Conservation (phyloP, 78 protist genomes). For the Dictyostelium purpureum region DNA sequence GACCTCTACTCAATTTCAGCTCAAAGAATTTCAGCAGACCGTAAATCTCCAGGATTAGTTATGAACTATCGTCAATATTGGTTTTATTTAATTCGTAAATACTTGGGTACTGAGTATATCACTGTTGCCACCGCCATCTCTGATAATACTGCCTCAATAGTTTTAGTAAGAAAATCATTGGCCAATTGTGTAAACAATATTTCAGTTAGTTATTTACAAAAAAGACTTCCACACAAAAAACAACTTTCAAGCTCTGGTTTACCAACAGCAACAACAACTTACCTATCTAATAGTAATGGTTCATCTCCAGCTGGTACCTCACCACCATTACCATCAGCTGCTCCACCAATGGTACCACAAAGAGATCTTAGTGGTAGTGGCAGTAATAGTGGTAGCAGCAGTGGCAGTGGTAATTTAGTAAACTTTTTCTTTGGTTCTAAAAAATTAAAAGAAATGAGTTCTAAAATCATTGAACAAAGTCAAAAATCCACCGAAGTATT, state of each 20-base stretch:
- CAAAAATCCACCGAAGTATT: slow-evolving; percentile 22
- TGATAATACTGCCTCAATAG: slow-evolving; percentile 56
- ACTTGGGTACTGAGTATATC: slow-evolving; percentile 26
- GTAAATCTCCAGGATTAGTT: slow-evolving; percentile 55
- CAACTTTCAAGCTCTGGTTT: neutral
- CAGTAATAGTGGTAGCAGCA: neutral
- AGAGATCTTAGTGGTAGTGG: neutral
- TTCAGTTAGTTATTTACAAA: slow-evolving; percentile 15
- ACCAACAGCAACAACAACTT: neutral
- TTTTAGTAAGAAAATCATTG: slow-evolving; percentile 29
- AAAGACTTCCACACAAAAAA: slow-evolving; percentile 15
- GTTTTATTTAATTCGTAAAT: slow-evolving; percentile 59
- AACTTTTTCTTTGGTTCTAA: slow-evolving; percentile 28
- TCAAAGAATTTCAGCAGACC: slow-evolving; percentile 58
- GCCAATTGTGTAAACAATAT: slow-evolving; percentile 24
- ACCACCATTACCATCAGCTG: neutral
- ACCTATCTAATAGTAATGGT: neutral
- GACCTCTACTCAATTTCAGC: slow-evolving; percentile 56
- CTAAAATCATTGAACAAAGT: slow-evolving; percentile 36
- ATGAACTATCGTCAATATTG: slow-evolving; percentile 74
- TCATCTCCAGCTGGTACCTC: neutral
- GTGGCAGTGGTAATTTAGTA: neutral
- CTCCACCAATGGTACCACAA: slow-evolving; percentile 1
- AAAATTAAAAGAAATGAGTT: slow-evolving; percentile 21
- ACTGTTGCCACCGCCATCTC: slow-evolving; percentile 15